Evolutionary conservation across 257 asterid genomes (phyloP), one percentile per base, ranked within the genome.

Genomic region (Galeopsis tetrahit): DNA sequence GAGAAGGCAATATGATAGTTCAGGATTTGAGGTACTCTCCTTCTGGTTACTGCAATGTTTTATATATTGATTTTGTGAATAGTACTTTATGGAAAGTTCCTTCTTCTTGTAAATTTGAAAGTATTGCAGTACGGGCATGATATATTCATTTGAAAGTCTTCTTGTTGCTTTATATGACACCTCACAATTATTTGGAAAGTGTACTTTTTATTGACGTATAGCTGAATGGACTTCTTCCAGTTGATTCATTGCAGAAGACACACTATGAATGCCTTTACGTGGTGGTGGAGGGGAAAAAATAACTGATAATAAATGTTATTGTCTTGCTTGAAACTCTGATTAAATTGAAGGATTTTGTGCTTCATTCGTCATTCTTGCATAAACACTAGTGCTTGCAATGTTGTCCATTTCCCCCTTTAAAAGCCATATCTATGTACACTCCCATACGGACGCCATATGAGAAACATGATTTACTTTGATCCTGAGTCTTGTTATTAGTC

Each of bases 1-100:
- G 85, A 88, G 92, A 78, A 88, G 99, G 84, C 98, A 92, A 63
- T 95, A 90, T 70, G 96, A 95, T 78, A 83, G 67, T 83, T 84
- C 91, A 38, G 99, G 99, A 73, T 95, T 95, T 84, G 97, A 94
- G 97, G 99, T 94, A 81, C 75, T 68, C 38, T 66, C 38, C 28
- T 75, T 52, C 49, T 58, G 61, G 55, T 33, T 63, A 7, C 39
- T 39, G 34, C 51, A 65, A 10, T 66, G 11, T 56, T 66, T 40
- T 10, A 2, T 67, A 28, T 36, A 7, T 28, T 11, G 8, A 63
- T 43, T 55, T 35, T 74, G 62, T 69, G 39, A 33, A 21, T 71
- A n/a, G 58, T 42, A 21, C 60, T 10, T 36, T 33, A 1, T 17
- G 33, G 28, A n/a, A 42, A 52, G 43, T 38, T 72, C 49, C 43